phyloP scores from a whole-genome alignment of 2,329 filamentous ascomycete species.

The Penicillium sclerotiorum region DNA sequence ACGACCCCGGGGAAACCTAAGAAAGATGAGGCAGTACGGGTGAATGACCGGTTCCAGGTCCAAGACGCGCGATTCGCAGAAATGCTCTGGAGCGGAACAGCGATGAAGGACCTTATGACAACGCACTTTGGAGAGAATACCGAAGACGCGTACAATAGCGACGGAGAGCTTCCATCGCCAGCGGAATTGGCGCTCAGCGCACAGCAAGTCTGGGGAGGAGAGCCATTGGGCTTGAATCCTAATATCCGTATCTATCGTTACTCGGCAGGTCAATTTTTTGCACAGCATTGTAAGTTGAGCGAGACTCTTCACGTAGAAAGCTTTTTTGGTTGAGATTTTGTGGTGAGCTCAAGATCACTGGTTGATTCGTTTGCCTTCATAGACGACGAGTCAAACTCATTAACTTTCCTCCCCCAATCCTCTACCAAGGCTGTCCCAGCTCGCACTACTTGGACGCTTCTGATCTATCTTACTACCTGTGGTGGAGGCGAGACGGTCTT shows the following conservation, averaged over 20 bases:
- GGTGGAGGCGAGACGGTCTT: constrained; percentile 89
- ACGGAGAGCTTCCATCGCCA: constrained; percentile 7
- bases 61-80: constrained; percentile 74
- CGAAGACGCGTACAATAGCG: constrained; percentile 28
- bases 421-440: constrained; percentile 51
- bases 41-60: constrained; percentile 88
- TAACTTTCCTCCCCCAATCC: constrained; percentile 59
- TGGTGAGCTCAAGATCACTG: too few species aligned
- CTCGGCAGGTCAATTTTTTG: constrained; percentile 83
- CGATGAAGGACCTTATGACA: constrained; percentile 64
- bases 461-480: constrained; percentile 86
- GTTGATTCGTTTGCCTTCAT: constrained; percentile 9
- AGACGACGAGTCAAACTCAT: constrained; percentile 85
- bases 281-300: constrained; percentile 77
- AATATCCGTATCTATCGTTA: constrained; percentile 92
- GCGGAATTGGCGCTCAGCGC: constrained; percentile 6
- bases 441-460: constrained; percentile 86
- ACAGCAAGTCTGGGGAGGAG: constrained; percentile 70
- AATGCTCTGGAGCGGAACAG: constrained; percentile 75
- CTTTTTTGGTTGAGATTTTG: too few species aligned
- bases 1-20: constrained; percentile 80
- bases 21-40: constrained; percentile 76
- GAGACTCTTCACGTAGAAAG: background rate
- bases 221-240: constrained; percentile 79
- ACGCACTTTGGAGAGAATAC: constrained; percentile 35